Percentiles rank a stretch among this genome's conserved stretches.
Conservation (phyloP, 176 grass and related monocot genomes). For the Phyllostachys edulis region DNA sequence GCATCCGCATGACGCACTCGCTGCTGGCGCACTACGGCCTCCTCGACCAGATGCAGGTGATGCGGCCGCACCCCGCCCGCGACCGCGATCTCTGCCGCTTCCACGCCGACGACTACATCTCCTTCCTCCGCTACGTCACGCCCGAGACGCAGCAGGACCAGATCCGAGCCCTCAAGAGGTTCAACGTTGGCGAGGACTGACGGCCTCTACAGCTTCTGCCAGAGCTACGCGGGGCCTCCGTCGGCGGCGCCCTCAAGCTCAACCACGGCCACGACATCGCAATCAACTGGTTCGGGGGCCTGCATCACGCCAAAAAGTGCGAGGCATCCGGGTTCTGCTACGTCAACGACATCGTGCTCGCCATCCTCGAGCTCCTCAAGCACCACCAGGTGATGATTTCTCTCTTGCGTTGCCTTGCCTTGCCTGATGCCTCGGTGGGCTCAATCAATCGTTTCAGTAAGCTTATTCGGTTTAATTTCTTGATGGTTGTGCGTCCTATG, state of each 20-base stretch:
- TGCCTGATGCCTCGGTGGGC: background rate
- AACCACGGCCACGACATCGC: too few relatives aligned
- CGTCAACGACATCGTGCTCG: too few relatives aligned
- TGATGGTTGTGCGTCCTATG: background rate
- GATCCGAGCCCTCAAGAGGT: conserved; percentile 62
- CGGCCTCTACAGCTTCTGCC: conserved; percentile 79
- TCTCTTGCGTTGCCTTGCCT: background rate
- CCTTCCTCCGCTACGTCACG: conserved; percentile 70
- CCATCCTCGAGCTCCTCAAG: too few relatives aligned
- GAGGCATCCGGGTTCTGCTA: too few relatives aligned
- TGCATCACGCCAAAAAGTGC: too few relatives aligned
- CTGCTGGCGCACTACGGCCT: conserved; percentile 71
- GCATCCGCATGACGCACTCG: conserved; percentile 92
- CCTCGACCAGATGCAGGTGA: conserved; percentile 69
- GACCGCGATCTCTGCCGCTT: conserved; percentile 80
- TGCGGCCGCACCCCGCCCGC: conserved; percentile 55
- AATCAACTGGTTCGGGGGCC: too few relatives aligned
- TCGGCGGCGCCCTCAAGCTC: too few relatives aligned
- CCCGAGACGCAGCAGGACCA: conserved; percentile 83
- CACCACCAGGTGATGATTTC: conserved; percentile 47
- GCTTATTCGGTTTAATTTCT: background rate
- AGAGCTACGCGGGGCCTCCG: background rate
- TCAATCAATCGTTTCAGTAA: background rate
- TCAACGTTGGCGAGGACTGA: conserved; percentile 92
- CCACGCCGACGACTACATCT: conserved; percentile 91